Evolutionary conservation across 2,329 filamentous ascomycete species (phyloP).

Genomic region (Cytospora piceae): DNA sequence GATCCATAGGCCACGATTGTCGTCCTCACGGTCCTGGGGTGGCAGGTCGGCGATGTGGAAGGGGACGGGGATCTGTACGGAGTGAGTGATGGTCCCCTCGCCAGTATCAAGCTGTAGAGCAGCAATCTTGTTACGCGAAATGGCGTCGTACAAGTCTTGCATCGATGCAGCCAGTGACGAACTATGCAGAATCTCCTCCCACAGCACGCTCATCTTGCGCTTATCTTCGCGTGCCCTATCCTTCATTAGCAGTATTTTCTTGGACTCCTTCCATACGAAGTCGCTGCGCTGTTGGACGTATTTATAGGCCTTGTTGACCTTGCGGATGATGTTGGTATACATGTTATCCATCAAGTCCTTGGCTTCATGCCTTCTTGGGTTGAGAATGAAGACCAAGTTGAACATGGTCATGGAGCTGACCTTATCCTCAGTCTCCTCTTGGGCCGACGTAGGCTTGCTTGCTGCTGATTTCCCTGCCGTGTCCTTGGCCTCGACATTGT

Average conservation of each 20-base stretch:
- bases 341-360: constrained; percentile 74
- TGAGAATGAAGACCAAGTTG: constrained; percentile 90
- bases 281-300: constrained; percentile 88
- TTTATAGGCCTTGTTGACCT: constrained; percentile 89
- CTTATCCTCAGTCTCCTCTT: constrained; percentile 61
- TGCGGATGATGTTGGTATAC: constrained; percentile 87
- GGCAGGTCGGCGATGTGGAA: constrained; percentile 76
- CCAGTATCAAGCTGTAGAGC: constrained; percentile 74
- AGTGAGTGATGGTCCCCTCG: constrained; percentile 62
- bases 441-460: constrained; percentile 40
- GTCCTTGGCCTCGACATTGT: constrained; percentile 39
- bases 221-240: constrained; percentile 76
- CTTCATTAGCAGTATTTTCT: constrained; percentile 78
- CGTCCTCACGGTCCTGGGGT: constrained; percentile 63
- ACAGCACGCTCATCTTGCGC: constrained; percentile 66
- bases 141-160: constrained; percentile 77
- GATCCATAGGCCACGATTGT: constrained; percentile 78
- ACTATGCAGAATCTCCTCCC: constrained; percentile 70
- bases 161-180: constrained; percentile 84
- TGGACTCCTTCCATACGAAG: constrained; percentile 91
- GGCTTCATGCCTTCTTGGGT: constrained; percentile 77
- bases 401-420: constrained; percentile 90
- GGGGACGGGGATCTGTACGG: constrained; percentile 66
- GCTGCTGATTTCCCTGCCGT: constrained; percentile 39
- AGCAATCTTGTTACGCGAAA: constrained; percentile 84